These are phyloP conservation scores for Dothiorella sarmentorum DNA, from an alignment of 2,329 filamentous ascomycete genomes.

Conservation along the genomic window DNA sequence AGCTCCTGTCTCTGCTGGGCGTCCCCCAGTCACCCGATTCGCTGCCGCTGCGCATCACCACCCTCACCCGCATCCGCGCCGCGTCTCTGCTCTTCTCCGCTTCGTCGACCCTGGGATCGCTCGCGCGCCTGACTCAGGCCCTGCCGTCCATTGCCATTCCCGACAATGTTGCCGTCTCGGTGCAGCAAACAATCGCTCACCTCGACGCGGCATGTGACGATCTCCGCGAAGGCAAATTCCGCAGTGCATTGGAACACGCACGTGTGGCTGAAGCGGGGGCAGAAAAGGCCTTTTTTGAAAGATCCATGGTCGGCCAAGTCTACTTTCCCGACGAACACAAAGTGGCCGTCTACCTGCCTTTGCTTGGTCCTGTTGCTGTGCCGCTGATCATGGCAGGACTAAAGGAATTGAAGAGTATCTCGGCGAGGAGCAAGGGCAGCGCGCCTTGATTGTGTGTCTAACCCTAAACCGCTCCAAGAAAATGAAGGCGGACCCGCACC, in stretches of 20 bases:
- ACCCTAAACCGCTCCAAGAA: too few relatives aligned
- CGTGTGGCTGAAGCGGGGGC: conserved; percentile 83
- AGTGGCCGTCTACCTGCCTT: conserved; percentile 88
- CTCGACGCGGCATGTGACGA: conserved; percentile 72
- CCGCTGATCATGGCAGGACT: conserved; percentile 79
- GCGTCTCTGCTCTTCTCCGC: conserved; percentile 83
- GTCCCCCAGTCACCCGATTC: conserved; percentile 74
- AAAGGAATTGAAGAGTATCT: conserved; percentile 67
- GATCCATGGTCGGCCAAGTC: conserved; percentile 97
- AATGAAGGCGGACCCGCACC: too few relatives aligned
- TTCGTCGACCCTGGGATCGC: conserved; percentile 87
- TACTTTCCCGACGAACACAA: conserved; percentile 99
- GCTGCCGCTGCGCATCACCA: conserved; percentile 78
- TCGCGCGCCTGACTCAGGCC: conserved; percentile 79
- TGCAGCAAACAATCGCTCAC: conserved; percentile 73
- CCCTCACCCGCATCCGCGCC: conserved; percentile 78
- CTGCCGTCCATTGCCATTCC: conserved; percentile 91
- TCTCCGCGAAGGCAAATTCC: conserved; percentile 59
- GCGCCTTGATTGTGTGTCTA: conserved; percentile 5
- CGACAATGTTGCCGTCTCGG: conserved; percentile 77
- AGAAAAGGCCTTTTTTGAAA: conserved; percentile 95
- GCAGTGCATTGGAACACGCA: conserved; percentile 71
- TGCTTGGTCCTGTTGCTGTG: conserved; percentile 86
- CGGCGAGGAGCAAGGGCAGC: background rate
- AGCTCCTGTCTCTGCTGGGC: conserved; percentile 83